These are phyloP conservation scores for Metschnikowia colocasiae DNA, from an alignment of 805 yeast species.

Conservation along the genomic window DNA sequence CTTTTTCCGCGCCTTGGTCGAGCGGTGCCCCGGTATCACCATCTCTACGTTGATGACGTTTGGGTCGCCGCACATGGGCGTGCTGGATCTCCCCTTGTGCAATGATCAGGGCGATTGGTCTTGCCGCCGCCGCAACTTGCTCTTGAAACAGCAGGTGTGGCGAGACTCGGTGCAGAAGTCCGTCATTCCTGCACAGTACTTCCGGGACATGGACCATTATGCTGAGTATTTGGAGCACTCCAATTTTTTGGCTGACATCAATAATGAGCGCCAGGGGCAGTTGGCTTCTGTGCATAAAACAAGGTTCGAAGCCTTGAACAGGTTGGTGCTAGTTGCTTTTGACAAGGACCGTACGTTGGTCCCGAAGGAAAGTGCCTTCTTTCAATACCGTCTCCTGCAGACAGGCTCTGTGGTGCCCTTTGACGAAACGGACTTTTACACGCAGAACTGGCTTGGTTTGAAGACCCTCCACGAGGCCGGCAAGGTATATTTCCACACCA, in stretches of 20 bases:
- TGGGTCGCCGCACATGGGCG: constrained; percentile 81
- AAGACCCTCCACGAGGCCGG: constrained; percentile 40
- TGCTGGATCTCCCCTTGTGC: constrained; percentile 65
- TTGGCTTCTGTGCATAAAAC: constrained; percentile 39
- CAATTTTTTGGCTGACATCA: constrained; percentile 57
- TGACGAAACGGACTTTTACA: constrained; percentile 46
- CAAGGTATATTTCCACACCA: constrained; percentile 45
- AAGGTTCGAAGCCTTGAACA: constrained; percentile 44
- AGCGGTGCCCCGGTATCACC: constrained; percentile 44
- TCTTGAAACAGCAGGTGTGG: constrained; percentile 62
- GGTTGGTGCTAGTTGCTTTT: constrained; percentile 59
- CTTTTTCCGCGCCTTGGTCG: constrained; percentile 64
- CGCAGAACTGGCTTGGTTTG: constrained; percentile 60
- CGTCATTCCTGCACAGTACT: constrained; percentile 72
- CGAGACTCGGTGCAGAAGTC: constrained; percentile 49
- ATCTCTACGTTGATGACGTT: constrained; percentile 60
- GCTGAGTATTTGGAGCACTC: constrained; percentile 56
- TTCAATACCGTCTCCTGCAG: constrained; percentile 48
- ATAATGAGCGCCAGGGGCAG: constrained; percentile 49
- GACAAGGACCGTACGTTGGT: constrained; percentile 61
- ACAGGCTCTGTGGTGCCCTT: constrained; percentile 44
- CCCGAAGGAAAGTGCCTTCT: constrained; percentile 72
- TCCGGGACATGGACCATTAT: constrained; percentile 55
- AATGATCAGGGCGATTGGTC: constrained; percentile 48
- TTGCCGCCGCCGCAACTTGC: constrained; percentile 51